Conservation (phyloP, 352 stramenopile species). For the Thalassiosira hispida region DNA sequence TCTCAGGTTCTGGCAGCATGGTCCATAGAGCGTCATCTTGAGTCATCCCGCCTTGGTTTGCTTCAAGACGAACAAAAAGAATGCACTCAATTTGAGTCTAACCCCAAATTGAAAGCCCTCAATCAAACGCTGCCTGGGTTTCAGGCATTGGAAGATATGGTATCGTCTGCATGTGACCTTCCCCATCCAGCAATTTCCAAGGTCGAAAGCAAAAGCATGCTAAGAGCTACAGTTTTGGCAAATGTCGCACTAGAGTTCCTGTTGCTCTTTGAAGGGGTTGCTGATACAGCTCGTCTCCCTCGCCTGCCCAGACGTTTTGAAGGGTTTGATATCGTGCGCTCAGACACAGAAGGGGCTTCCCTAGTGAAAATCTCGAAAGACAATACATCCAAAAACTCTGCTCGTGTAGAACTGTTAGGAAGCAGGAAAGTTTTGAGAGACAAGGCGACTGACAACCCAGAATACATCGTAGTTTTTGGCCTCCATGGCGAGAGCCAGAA, state of each 20-base stretch:
- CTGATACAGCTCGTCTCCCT: too few relatives aligned
- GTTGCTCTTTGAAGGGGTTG: too few relatives aligned
- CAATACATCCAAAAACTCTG: slow-evolving; percentile 20
- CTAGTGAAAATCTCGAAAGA: slow-evolving; percentile 48
- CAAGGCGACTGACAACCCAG: slow-evolving; percentile 68
- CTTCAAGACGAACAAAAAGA: slow-evolving; percentile 22
- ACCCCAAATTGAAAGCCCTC: slow-evolving; percentile 40
- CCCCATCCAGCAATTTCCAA: slow-evolving; percentile 71
- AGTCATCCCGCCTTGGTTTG: slow-evolving; percentile 39
- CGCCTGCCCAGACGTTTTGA: too few relatives aligned
- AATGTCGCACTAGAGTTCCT: slow-evolving; percentile 68
- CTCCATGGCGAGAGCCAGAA: slow-evolving; percentile 34
- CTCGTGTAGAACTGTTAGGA: slow-evolving; percentile 29
- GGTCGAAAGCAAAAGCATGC: slow-evolving; percentile 42
- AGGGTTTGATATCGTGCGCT: slow-evolving; percentile 51
- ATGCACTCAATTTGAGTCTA: slow-evolving; percentile 16
- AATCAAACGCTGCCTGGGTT: slow-evolving; percentile 61
- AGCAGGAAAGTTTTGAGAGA: slow-evolving; percentile 54
- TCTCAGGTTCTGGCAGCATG: slow-evolving; percentile 75
- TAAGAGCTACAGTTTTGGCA: slow-evolving; percentile 63
- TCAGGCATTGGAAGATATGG: slow-evolving; percentile 53
- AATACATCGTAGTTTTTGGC: slow-evolving; percentile 76
- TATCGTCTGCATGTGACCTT: slow-evolving; percentile 52
- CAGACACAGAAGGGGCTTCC: slow-evolving; percentile 19
- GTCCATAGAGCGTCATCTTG: slow-evolving; percentile 66